These are phyloP conservation scores for Carpinus fangiana DNA, from an alignment of 306 rosid genomes.

Conservation along the genomic window DNA sequence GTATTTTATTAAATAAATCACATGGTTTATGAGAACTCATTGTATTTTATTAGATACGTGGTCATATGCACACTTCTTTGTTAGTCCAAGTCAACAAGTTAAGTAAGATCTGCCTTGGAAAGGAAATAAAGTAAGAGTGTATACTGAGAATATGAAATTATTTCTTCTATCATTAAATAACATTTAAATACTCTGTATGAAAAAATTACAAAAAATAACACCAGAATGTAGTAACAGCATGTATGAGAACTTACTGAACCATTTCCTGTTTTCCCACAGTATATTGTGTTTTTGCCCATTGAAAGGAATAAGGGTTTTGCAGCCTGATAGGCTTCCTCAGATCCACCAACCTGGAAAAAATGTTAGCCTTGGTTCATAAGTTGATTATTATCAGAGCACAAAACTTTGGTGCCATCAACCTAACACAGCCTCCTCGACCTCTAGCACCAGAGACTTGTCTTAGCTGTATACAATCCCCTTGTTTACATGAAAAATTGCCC, in stretches of 20 bases:
- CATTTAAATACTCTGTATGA: neutral
- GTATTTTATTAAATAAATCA: neutral
- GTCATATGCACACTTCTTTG: neutral
- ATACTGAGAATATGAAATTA: neutral
- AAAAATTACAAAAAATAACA: neutral
- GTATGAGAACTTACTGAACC: conserved; percentile 76
- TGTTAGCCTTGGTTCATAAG: conserved; percentile 30
- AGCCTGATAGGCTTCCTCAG: conserved; percentile 69
- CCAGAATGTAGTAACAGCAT: conserved; percentile 8
- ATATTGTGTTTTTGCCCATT: conserved; percentile 81
- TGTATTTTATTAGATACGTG: neutral
- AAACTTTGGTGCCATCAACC: conserved; percentile 16
- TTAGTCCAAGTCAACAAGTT: neutral
- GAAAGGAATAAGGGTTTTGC: conserved; percentile 69
- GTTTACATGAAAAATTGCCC: neutral
- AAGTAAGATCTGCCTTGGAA: neutral
- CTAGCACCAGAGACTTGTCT: neutral
- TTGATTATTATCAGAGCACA: conserved; percentile 6
- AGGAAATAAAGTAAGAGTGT: neutral
- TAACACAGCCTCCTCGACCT: conserved; percentile 15
- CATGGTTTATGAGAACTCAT: neutral
- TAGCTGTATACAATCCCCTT: neutral
- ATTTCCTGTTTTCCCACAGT: conserved; percentile 88
- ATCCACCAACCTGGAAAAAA: conserved; percentile 82
- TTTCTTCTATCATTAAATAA: neutral